Evolutionary conservation across 139 green algal species (phyloP), one percentile per base, ranked within the genome.

Genomic region (Zygnema circumcarinatum): DNA sequence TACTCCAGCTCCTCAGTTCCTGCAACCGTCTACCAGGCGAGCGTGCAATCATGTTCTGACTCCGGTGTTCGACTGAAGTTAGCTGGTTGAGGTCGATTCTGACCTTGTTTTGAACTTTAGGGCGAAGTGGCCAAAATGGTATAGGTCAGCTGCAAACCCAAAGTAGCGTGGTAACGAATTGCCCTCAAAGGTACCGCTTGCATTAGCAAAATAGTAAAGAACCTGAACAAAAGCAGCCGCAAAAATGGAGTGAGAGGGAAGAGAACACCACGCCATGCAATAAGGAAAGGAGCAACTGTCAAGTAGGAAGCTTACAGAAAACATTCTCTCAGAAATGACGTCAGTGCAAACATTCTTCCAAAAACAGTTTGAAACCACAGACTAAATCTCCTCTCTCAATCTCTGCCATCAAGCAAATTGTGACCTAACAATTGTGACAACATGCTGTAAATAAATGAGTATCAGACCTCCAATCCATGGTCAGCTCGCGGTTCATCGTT

Each of bases 81-180:
- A 29, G 56, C 56, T 35, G 29, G 29, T 72, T 72, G 29, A 72
- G 29, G 56, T 29, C 29, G 29, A 29, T 72, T n/a, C n/a, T n/a
- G 39, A 86, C 80, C 80, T 79, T 41, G 80, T 86, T 79, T 79
- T 79, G 54, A 86, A 81, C 41, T 86, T 86, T 67, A 86, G 80
- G 1, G 80, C 80, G 33, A 86, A 86, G 16, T 86, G 80, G 1
- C 80, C 80, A 31, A 86, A 86, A 40, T 86, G 80, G 54, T 86
- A 86, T 0, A 86, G 41, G 53, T 86, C 80, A 36, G 53, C 32
- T 41, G 80, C 80, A 38, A 86, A 86, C 35, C 80, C 80, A 80
- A 86, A 86, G n/a, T 86, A 86, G 80, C 80, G 47, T 33, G 80
- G 80, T 11, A 86, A n/a, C 20, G 53, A 1, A 1, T 20, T 25